A percentile compares a stretch with the other conserved stretches of the same genome.
These are phyloP conservation scores for Aspergillus flavus DNA, from an alignment of 2,329 filamentous ascomycete genomes.

Conservation along the genomic window DNA sequence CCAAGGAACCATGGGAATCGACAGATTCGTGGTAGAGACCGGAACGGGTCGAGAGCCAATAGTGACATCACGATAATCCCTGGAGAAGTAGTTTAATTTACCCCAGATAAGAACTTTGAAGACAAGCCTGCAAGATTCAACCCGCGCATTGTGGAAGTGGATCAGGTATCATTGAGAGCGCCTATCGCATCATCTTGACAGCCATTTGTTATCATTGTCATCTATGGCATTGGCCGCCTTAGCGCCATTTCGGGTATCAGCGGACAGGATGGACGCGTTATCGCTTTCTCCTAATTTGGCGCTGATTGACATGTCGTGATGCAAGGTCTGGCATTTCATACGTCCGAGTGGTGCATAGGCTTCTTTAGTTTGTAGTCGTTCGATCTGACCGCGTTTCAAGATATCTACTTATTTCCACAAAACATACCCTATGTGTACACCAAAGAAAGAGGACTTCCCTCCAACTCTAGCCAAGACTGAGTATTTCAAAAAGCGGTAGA, in stretches of 20 bases:
- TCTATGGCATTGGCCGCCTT: background rate
- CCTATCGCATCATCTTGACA: background rate
- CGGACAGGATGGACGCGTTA: conserved; percentile 1
- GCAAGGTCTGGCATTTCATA: background rate
- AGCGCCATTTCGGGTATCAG: background rate
- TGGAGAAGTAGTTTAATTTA: background rate
- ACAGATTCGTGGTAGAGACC: background rate
- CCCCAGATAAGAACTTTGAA: background rate
- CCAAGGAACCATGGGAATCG: background rate
- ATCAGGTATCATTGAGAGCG: background rate
- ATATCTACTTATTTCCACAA: too few relatives aligned
- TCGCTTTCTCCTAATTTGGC: background rate
- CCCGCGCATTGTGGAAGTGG: background rate
- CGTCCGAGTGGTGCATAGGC: background rate
- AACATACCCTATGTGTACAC: too few relatives aligned
- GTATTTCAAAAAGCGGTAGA: too few relatives aligned
- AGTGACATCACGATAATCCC: background rate
- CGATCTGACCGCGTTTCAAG: too few relatives aligned
- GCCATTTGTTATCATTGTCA: too few relatives aligned
- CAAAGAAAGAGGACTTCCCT: too few relatives aligned
- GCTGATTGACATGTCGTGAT: background rate
- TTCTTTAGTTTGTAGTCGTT: too few relatives aligned
- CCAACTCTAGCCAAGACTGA: too few relatives aligned
- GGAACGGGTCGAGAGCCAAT: background rate
- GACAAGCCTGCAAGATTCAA: background rate